Evolutionary conservation across 805 yeast genomes (phyloP).

Genomic region (Candida mattraensis): DNA sequence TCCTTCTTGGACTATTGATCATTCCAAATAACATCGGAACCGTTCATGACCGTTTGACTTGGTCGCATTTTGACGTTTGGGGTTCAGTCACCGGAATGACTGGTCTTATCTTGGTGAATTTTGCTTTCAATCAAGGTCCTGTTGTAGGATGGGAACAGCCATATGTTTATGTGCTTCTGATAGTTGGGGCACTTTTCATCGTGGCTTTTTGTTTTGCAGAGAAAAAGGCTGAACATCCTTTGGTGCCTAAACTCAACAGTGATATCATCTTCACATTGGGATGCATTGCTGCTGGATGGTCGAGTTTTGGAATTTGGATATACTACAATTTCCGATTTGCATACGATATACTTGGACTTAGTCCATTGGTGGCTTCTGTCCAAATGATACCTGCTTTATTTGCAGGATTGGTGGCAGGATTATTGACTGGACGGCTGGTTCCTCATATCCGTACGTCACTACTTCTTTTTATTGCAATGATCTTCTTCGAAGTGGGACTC

Average conservation of each 20-base stretch:
- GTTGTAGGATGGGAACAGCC: slow-evolving; percentile 63
- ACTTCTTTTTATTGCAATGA: slow-evolving; percentile 49
- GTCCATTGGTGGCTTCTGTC: slow-evolving; percentile 47
- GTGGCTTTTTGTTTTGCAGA: slow-evolving; percentile 51
- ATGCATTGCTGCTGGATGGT: slow-evolving; percentile 68
- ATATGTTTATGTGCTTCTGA: slow-evolving; percentile 56
- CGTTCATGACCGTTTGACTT: slow-evolving; percentile 7
- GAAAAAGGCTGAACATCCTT: slow-evolving; percentile 33
- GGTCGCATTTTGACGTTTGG: slow-evolving; percentile 42
- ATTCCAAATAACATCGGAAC: slow-evolving; percentile 38
- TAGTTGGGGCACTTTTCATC: slow-evolving; percentile 47
- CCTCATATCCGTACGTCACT: slow-evolving; percentile 47
- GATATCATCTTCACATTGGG: slow-evolving; percentile 49
- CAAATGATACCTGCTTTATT: slow-evolving; percentile 47
- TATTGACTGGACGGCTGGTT: slow-evolving; percentile 49
- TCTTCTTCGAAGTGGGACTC: slow-evolving; percentile 55
- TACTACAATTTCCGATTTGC: slow-evolving; percentile 57
- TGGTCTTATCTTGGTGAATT: slow-evolving; percentile 63
- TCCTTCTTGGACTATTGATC: slow-evolving; percentile 34
- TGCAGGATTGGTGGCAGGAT: slow-evolving; percentile 56
- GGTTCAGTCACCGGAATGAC: slow-evolving; percentile 59
- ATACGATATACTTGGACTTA: slow-evolving; percentile 48
- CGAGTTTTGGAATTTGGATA: slow-evolving; percentile 74
- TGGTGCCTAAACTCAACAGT: slow-evolving; percentile 39
- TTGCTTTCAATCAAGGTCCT: slow-evolving; percentile 77